phyloP scores from a whole-genome alignment of 805 yeast genomes.

The Wickerhamomyces silvicola region DNA sequence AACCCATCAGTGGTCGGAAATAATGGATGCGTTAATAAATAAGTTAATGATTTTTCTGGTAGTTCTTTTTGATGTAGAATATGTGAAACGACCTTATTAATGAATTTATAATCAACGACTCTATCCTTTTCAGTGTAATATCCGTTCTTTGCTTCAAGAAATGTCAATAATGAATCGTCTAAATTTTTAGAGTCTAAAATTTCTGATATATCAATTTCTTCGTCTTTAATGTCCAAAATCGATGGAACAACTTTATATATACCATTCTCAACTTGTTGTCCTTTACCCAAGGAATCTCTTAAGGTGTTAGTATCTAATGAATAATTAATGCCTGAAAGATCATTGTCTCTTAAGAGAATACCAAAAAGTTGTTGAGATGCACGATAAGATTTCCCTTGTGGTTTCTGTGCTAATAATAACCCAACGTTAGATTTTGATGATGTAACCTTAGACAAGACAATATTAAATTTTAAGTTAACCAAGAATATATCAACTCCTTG shows the following conservation, averaged over 20 bases:
- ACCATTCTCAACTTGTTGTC: constrained; percentile 23
- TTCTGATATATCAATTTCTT: constrained; percentile 10
- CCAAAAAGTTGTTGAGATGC: constrained; percentile 13
- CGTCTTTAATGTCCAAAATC: constrained; percentile 19
- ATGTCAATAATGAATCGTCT: constrained; percentile 25
- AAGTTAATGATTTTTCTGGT: constrained; percentile 51
- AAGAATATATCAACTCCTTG: constrained; percentile 24
- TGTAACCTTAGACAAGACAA: constrained; percentile 14
- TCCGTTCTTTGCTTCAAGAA: constrained; percentile 30
- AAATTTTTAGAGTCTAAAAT: constrained; percentile 24
- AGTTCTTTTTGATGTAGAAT: constrained; percentile 27
- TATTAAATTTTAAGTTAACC: constrained; percentile 29
- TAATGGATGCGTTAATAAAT: constrained; percentile 80
- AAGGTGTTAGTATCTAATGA: constrained; percentile 64
- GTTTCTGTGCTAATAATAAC: constrained; percentile 8
- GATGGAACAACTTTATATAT: constrained; percentile 18
- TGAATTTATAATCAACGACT: constrained; percentile 52
- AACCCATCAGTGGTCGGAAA: constrained; percentile 66
- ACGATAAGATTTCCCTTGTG: constrained; percentile 4
- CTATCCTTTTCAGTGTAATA: constrained; percentile 64
- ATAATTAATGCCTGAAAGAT: constrained; percentile 28
- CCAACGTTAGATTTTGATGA: constrained; percentile 14
- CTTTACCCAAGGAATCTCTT: constrained; percentile 65
- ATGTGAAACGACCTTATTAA: constrained; percentile 38
- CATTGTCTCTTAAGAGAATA: constrained; percentile 14